Conservation (phyloP, 805 yeast species). For the Starmerella potacharoeniae region DNA sequence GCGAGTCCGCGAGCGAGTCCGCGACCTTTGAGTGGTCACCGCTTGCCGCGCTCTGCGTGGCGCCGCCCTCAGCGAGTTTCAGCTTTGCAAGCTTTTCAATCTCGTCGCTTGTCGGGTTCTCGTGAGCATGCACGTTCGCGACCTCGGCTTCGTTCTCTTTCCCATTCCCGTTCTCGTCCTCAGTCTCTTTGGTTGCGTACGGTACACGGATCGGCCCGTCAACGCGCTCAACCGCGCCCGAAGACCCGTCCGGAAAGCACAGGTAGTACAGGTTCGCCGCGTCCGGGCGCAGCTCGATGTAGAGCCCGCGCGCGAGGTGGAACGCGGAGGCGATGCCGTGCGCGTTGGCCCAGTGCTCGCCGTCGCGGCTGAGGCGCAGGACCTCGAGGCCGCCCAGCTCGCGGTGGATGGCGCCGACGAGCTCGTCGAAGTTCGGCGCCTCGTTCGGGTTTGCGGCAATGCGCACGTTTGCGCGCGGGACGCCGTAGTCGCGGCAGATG, state of each 20-base stretch:
- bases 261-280: constrained; percentile 63
- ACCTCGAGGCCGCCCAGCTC: constrained; percentile 55
- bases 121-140: background rate
- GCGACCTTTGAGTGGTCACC: too few species aligned
- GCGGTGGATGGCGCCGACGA: constrained; percentile 43
- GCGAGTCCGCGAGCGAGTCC: too few species aligned
- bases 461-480: constrained; percentile 45
- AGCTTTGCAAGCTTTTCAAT: too few species aligned
- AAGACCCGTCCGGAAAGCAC: constrained; percentile 41
- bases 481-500: constrained; percentile 67
- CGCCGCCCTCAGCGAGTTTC: too few species aligned
- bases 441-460: constrained; percentile 69
- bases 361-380: constrained; percentile 45
- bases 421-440: constrained; percentile 51
- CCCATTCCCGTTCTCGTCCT: background rate
- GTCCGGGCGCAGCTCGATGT: constrained; percentile 67
- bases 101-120: background rate
- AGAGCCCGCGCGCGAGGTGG: constrained; percentile 52
- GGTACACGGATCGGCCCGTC: background rate
- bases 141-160: background rate
- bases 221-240: constrained; percentile 28
- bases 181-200: background rate
- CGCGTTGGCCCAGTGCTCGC: constrained; percentile 53
- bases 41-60: too few species aligned
- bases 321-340: constrained; percentile 68